Evolutionary conservation across 305 asterid species (phyloP).

Genomic region (Solanum hybrid): DNA sequence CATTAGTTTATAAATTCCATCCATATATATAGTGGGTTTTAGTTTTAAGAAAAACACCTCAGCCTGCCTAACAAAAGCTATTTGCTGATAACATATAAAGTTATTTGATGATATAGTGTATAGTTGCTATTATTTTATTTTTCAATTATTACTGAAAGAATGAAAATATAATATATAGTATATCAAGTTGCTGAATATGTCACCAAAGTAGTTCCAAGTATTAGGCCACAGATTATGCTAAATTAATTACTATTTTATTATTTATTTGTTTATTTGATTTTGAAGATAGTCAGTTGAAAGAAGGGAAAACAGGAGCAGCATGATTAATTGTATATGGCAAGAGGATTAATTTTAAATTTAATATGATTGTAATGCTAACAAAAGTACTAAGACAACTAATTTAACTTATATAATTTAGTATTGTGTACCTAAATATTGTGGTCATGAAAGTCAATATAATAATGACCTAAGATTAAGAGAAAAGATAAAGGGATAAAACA

Average conservation of each 20-base stretch:
- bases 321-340: neutral
- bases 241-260: no score
- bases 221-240: neutral
- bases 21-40: neutral
- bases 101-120: neutral
- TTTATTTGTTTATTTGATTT: no score
- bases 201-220: neutral
- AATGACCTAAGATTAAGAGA: neutral
- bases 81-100: neutral
- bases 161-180: neutral
- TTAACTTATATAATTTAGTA: neutral
- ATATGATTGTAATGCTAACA: neutral
- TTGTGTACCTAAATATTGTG: neutral
- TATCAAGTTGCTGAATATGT: neutral
- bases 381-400: neutral
- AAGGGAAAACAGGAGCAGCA: neutral
- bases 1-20: neutral
- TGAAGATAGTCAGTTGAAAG: accelerated
- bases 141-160: neutral
- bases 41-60: neutral
- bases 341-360: neutral
- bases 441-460: neutral
- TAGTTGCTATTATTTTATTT: neutral
- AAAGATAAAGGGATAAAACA: neutral
- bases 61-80: neutral